Evolutionary conservation across 176 grass and related monocot species (phyloP).

Genomic region (Oryza australiensis): DNA sequence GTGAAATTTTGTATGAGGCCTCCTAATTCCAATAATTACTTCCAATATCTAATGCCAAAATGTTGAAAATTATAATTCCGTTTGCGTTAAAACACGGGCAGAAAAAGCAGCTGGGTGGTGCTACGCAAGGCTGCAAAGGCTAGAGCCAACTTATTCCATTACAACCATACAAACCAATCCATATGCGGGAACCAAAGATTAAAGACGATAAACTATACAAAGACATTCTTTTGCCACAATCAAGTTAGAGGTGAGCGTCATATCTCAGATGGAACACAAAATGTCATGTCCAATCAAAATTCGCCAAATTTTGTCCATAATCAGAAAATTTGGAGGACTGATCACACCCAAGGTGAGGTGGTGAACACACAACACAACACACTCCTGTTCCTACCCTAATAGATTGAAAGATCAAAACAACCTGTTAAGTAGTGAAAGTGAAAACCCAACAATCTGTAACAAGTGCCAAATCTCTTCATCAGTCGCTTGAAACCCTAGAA

Average conservation of each 20-base stretch:
- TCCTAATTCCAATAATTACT: neutral
- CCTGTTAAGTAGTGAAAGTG: neutral
- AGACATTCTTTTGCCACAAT: neutral
- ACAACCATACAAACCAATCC: too few species aligned
- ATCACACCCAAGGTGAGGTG: neutral
- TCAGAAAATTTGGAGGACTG: neutral
- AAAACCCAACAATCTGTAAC: neutral
- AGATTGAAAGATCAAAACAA: constrained; percentile 23
- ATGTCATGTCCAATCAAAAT: neutral
- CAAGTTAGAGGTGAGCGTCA: too few species aligned
- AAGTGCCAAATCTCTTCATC: neutral
- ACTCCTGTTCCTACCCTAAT: neutral
- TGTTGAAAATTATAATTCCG: too few species aligned
- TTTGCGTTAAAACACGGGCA: too few species aligned
- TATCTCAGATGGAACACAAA: neutral
- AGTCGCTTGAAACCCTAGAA: constrained; percentile 27
- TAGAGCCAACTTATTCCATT: too few species aligned
- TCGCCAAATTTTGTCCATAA: too few species aligned
- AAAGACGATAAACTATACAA: neutral
- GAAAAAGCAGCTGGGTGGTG: too few species aligned
- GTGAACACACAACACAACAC: neutral
- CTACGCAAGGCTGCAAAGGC: too few species aligned
- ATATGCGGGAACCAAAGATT: too few species aligned
- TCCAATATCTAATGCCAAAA: neutral
- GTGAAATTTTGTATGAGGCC: constrained; percentile 8